These are phyloP conservation scores for Populus pruinosa DNA, from an alignment of 345 rosid species.

Conservation along the genomic window DNA sequence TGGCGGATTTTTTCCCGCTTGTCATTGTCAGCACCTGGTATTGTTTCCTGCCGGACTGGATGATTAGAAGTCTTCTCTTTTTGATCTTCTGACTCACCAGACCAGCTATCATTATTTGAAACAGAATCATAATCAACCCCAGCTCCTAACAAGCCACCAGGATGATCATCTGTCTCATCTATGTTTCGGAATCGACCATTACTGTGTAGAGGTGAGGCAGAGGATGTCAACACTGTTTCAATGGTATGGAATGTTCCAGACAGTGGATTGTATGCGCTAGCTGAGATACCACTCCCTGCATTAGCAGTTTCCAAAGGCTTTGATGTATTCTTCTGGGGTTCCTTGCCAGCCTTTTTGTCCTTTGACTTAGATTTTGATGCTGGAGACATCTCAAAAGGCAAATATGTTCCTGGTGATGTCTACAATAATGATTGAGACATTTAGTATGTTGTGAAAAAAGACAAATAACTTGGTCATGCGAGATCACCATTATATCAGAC, in stretches of 20 bases:
- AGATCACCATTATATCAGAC: neutral
- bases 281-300: slow-evolving; percentile 46
- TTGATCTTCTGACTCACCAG: slow-evolving; percentile 94
- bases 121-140: slow-evolving; percentile 72
- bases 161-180: slow-evolving; percentile 68
- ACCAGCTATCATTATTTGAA: slow-evolving; percentile 87
- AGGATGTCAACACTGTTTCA: slow-evolving; percentile 44
- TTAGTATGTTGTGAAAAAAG: neutral
- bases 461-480: neutral
- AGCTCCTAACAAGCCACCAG: slow-evolving; percentile 35
- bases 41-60: slow-evolving; percentile 47
- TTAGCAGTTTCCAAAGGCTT: slow-evolving; percentile 53
- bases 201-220: slow-evolving; percentile 46
- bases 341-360: slow-evolving; percentile 72
- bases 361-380: slow-evolving; percentile 64
- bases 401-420: slow-evolving; percentile 26
- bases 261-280: slow-evolving; percentile 73
- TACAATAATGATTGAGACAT: slow-evolving; percentile 14
- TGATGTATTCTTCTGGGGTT: slow-evolving; percentile 51
- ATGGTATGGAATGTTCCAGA: slow-evolving; percentile 72
- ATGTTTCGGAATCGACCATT: slow-evolving; percentile 68
- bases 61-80: slow-evolving; percentile 54
- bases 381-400: slow-evolving; percentile 55
- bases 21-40: slow-evolving; percentile 73
- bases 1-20: slow-evolving; percentile 84